phyloP scores from a whole-genome alignment of 2,329 filamentous ascomycete species.

The Septoria linicola region DNA sequence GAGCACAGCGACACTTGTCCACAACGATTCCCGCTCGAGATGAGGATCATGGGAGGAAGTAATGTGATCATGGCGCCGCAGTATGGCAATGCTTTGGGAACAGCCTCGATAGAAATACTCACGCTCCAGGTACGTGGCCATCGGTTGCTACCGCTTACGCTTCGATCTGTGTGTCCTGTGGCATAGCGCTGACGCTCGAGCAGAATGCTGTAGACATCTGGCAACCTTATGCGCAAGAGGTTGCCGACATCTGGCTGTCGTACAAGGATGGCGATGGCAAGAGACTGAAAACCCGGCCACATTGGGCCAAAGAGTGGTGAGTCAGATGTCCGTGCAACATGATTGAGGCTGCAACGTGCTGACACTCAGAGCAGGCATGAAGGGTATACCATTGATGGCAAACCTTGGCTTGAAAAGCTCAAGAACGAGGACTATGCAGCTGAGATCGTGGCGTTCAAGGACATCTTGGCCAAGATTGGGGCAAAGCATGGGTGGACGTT shows the following conservation, averaged over 20 bases:
- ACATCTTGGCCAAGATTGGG: constrained; percentile 8
- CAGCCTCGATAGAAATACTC: constrained; percentile 16
- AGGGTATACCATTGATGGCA: constrained; percentile 8
- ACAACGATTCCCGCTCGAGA: constrained; percentile 28
- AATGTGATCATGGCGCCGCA: constrained; percentile 17
- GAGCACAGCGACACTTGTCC: constrained; percentile 31
- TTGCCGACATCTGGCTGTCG: constrained; percentile 46
- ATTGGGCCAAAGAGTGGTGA: constrained; percentile 52
- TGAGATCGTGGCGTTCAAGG: constrained; percentile 15
- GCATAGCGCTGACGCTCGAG: too few relatives aligned
- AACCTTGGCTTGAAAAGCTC: constrained; percentile 14
- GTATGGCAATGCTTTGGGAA: constrained; percentile 11
- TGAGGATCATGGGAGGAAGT: constrained; percentile 19
- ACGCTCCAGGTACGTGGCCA: too few relatives aligned
- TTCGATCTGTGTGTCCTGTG: too few relatives aligned
- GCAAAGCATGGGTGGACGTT: constrained; percentile 19
- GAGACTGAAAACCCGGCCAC: constrained; percentile 42
- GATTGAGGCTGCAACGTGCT: too few relatives aligned
- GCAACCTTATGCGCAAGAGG: constrained; percentile 44
- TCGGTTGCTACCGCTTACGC: too few relatives aligned
- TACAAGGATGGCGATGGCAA: constrained; percentile 38
- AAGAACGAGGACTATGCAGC: constrained; percentile 13
- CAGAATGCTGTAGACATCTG: constrained; percentile 44
- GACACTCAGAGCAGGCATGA: constrained; percentile 7
- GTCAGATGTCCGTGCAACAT: neutral